A percentile compares a stretch with the other conserved stretches of the same genome.
Evolutionary conservation across 2,329 filamentous ascomycete genomes (phyloP).

Genomic region (Dactylellina leptospora): DNA sequence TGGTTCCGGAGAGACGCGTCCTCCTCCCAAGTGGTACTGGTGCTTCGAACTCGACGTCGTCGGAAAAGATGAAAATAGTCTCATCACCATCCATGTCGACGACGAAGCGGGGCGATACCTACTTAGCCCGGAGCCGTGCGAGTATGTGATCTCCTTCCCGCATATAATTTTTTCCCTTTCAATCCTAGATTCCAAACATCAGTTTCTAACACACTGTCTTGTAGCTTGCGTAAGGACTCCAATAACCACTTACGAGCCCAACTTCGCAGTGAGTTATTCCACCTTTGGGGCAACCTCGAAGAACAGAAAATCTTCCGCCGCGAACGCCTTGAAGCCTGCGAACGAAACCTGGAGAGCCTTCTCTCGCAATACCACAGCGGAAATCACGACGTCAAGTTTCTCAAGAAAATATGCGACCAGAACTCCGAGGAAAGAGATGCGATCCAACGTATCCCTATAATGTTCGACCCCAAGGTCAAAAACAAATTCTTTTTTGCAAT

Average conservation of each 20-base stretch:
- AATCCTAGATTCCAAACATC: background rate
- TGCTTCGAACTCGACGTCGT: constrained; percentile 47
- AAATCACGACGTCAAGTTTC: constrained; percentile 1
- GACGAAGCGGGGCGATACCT: constrained; percentile 33
- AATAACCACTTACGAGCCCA: constrained; percentile 9
- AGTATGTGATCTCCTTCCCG: constrained; percentile 21
- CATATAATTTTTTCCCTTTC: background rate
- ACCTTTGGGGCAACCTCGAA: constrained; percentile 48
- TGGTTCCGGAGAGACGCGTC: background rate
- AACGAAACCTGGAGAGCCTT: background rate
- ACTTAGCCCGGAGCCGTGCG: constrained; percentile 29
- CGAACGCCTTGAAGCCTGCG: constrained; percentile 8
- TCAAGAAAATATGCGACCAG: constrained; percentile 6
- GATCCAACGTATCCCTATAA: constrained; percentile 9
- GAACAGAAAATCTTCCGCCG: constrained; percentile 25
- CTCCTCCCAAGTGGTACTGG: constrained; percentile 39
- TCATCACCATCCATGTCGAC: constrained; percentile 42
- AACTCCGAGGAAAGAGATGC: background rate
- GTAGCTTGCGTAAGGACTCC: constrained; percentile 14
- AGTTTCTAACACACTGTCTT: background rate
- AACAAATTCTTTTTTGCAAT: constrained; percentile 44
- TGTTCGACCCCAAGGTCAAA: constrained; percentile 16
- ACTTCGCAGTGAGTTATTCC: constrained; percentile 28
- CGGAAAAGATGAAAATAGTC: constrained; percentile 13
- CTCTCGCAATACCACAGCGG: constrained; percentile 4